A percentile compares a stretch with the other conserved stretches of the same genome.
phyloP scores from a whole-genome alignment of 73 alveolate genomes.

The Paramecium tetraurelia region DNA sequence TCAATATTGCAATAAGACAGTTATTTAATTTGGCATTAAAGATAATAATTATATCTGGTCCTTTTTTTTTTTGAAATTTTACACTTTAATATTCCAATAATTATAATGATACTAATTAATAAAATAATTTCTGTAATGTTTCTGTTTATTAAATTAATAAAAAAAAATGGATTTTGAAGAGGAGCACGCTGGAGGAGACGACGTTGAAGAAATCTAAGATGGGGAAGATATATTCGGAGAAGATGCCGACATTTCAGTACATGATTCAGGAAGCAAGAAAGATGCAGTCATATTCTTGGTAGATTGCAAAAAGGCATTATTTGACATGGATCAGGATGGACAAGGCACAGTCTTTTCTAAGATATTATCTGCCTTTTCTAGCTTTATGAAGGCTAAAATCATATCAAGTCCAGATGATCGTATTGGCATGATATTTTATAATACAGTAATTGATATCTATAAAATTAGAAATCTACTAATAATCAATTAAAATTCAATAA shows the following conservation, averaged over 20 bases:
- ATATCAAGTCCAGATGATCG: constrained; percentile 91
- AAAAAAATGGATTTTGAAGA: constrained; percentile 56
- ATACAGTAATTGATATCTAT: constrained; percentile 62
- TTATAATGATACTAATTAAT: background rate
- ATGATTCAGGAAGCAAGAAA: constrained; percentile 49
- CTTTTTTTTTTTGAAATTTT: background rate
- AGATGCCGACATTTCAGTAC: constrained; percentile 17
- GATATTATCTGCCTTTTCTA: constrained; percentile 52
- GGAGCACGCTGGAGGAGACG: constrained; percentile 19
- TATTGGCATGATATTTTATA: constrained; percentile 90
- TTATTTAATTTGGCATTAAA: background rate
- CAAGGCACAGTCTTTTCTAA: background rate
- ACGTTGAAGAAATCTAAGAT: constrained; percentile 16
- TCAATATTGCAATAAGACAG: background rate
- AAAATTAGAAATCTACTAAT: constrained; percentile 56
- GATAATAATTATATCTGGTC: background rate
- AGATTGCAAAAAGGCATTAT: constrained; percentile 47
- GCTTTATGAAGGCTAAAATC: constrained; percentile 94
- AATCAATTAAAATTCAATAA: constrained; percentile 91
- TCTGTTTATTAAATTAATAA: background rate
- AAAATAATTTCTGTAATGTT: background rate
- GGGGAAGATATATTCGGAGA: constrained; percentile 51
- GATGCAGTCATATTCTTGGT: constrained; percentile 63
- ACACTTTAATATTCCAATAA: background rate
- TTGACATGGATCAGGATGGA: constrained; percentile 20